Conservation (phyloP, 345 rosid species). For the Sonneratia alba region DNA sequence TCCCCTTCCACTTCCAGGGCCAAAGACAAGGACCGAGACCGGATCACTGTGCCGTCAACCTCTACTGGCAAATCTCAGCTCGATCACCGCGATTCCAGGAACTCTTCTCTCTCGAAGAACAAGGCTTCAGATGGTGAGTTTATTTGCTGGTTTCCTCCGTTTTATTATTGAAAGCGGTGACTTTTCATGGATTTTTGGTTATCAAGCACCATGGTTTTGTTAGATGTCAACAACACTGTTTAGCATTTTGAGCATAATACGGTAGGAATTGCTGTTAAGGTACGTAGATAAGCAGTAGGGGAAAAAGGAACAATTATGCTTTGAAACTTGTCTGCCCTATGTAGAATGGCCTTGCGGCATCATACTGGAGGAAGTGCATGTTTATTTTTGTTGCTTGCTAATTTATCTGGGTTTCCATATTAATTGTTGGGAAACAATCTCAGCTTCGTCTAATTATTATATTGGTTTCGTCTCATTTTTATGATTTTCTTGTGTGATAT, state of each 20-base stretch:
- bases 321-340: no score
- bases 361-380: no score
- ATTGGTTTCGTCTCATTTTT: no score
- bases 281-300: neutral
- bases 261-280: neutral
- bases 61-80: constrained; percentile 63
- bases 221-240: neutral
- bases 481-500: no score
- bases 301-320: neutral
- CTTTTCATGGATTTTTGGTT: neutral
- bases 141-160: neutral
- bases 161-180: no score
- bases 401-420: no score
- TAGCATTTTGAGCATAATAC: neutral
- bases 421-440: no score
- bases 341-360: no score
- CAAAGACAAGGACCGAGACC: constrained; percentile 51
- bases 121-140: constrained; percentile 59
- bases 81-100: constrained; percentile 49
- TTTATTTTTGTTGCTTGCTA: no score
- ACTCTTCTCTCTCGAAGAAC: constrained; percentile 39
- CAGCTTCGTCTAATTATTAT: no score
- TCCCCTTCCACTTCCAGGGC: constrained; percentile 80
- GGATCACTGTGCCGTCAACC: constrained; percentile 59
- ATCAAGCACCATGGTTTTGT: neutral